phyloP scores from a whole-genome alignment of 371 early-diverging fungal genomes.

The Aphelidium insulamus region DNA sequence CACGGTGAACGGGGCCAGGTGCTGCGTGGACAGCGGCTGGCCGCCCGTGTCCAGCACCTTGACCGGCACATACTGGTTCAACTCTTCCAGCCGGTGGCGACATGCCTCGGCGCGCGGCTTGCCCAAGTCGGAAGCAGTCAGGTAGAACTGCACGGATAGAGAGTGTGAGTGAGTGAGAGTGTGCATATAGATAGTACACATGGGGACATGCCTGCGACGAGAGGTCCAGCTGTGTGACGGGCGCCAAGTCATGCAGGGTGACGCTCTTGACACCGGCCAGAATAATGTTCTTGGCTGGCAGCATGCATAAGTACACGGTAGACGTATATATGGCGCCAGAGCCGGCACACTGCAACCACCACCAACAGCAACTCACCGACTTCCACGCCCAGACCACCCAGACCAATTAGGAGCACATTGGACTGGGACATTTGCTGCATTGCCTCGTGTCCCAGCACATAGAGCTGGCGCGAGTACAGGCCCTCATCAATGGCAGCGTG shows the following conservation, averaged over 20 bases:
- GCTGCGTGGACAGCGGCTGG: slow-evolving; percentile 44
- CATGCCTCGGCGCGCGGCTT: slow-evolving; percentile 63
- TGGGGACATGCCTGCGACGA: slow-evolving; percentile 55
- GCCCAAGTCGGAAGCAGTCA: slow-evolving; percentile 73
- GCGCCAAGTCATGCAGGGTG: slow-evolving; percentile 67
- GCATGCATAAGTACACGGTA: background rate
- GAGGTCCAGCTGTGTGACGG: slow-evolving; percentile 57
- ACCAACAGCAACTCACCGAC: slow-evolving; percentile 76
- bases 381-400: slow-evolving; percentile 95
- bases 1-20: slow-evolving; percentile 47
- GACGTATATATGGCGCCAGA: background rate
- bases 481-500: slow-evolving; percentile 89
- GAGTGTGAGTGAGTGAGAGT: background rate
- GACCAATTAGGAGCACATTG: slow-evolving; percentile 89
- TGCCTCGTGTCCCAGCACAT: slow-evolving; percentile 98
- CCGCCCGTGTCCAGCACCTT: slow-evolving; percentile 49
- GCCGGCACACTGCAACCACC: too few relatives aligned
- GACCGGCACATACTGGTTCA: slow-evolving; percentile 96
- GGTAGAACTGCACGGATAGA: slow-evolving; percentile 62
- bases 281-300: slow-evolving; percentile 91
- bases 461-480: slow-evolving; percentile 90
- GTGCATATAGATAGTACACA: too few relatives aligned
- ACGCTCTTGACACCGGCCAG: slow-evolving; percentile 98
- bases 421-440: slow-evolving; percentile 96
- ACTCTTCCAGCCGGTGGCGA: slow-evolving; percentile 64